phyloP scores from a whole-genome alignment of 2,329 filamentous ascomycete species.

The Dactylellina haptotyla region DNA sequence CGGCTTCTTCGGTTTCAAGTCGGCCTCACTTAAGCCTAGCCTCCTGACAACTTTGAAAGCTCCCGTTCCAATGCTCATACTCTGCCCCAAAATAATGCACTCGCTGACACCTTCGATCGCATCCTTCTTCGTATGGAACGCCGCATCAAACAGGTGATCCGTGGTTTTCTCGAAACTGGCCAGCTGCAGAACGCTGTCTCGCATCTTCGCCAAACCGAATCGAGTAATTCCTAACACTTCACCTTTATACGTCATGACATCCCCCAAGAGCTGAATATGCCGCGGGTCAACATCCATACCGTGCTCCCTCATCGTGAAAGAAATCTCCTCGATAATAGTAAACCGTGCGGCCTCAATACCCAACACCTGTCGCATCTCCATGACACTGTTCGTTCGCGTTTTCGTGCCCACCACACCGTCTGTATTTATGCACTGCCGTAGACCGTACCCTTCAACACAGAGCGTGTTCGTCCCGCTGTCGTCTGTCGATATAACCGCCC shows the following conservation, averaged over 20 bases:
- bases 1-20: constrained; percentile 69
- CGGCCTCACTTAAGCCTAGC: constrained; percentile 72
- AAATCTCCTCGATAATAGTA: constrained; percentile 90
- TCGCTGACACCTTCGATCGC: constrained; percentile 92
- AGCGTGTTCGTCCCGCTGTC: constrained; percentile 78
- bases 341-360: constrained; percentile 86
- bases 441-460: constrained; percentile 90
- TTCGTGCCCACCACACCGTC: constrained; percentile 84
- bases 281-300: constrained; percentile 93
- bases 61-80: constrained; percentile 88
- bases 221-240: constrained; percentile 96
- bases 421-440: constrained; percentile 89
- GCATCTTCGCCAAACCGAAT: constrained; percentile 95
- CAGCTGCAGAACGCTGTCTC: constrained; percentile 90
- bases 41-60: constrained; percentile 87
- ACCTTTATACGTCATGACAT: constrained; percentile 99
- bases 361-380: constrained; percentile 86
- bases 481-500: constrained; percentile 88
- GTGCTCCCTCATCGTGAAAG: constrained; percentile 80
- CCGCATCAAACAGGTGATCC: constrained; percentile 95
- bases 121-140: constrained; percentile 89
- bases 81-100: constrained; percentile 97
- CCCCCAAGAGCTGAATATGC: constrained; percentile 95
- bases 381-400: constrained; percentile 83
- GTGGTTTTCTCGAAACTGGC: constrained; percentile 98